These are phyloP conservation scores for Termitomyces sp. DNA, from an alignment of 1,284 basidiomycete species.

Conservation along the genomic window DNA sequence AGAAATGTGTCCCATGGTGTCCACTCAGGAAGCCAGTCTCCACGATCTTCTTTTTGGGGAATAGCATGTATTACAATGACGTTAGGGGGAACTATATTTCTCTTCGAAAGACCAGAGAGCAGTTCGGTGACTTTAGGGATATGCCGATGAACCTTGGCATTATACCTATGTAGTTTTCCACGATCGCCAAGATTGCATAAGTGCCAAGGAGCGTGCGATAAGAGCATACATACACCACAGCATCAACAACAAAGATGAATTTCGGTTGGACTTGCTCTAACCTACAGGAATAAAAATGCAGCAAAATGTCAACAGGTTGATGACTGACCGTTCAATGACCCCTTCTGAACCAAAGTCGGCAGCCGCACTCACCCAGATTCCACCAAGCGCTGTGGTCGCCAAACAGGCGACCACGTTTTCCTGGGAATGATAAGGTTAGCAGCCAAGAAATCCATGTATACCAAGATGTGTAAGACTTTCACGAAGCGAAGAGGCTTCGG, in stretches of 20 bases:
- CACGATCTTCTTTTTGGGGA: slow-evolving; percentile 31
- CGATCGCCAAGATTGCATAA: background rate
- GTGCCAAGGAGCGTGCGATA: background rate
- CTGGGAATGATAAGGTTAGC: slow-evolving; percentile 28
- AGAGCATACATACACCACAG: slow-evolving; percentile 49
- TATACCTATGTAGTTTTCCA: slow-evolving; percentile 43
- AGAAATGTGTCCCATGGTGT: slow-evolving; percentile 58
- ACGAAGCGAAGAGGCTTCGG: slow-evolving; percentile 4
- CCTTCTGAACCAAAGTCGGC: slow-evolving; percentile 84
- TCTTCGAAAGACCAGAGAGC: slow-evolving; percentile 44
- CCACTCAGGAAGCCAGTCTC: slow-evolving; percentile 43
- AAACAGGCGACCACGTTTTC: slow-evolving; percentile 74
- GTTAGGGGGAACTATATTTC: slow-evolving; percentile 36
- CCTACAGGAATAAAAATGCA: slow-evolving; percentile 26
- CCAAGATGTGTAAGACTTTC: background rate
- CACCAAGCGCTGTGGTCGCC: slow-evolving; percentile 70
- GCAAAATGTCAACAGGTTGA: slow-evolving; percentile 6
- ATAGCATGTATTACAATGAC: slow-evolving; percentile 56
- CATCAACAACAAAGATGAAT: slow-evolving; percentile 69
- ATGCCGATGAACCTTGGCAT: slow-evolving; percentile 66
- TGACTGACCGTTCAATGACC: slow-evolving; percentile 66
- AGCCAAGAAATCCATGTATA: background rate
- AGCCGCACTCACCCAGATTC: slow-evolving; percentile 83
- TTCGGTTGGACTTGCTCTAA: slow-evolving; percentile 74
- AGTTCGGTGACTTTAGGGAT: slow-evolving; percentile 61